Conservation (phyloP, 768 basidiomycete species). For the Tulasnella sp. region DNA sequence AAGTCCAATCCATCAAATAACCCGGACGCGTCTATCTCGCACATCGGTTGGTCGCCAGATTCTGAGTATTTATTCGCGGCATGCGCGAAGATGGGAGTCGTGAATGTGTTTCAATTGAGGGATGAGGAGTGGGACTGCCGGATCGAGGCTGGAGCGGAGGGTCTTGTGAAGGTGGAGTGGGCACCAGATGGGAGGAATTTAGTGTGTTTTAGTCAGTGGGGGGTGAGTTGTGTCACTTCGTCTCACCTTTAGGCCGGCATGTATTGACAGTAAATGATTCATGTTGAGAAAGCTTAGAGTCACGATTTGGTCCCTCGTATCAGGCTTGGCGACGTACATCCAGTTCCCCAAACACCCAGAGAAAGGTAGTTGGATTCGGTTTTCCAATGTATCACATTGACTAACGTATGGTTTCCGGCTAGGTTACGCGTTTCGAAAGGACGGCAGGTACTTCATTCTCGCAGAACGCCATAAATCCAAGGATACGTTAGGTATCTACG, state of each 20-base stretch:
- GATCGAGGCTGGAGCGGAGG: constrained; percentile 74
- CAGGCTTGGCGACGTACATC: constrained; percentile 67
- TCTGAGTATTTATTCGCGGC: constrained; percentile 79
- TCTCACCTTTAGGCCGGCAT: no score
- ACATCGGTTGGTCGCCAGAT: constrained; percentile 78
- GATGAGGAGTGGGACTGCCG: constrained; percentile 70
- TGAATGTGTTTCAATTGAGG: constrained; percentile 67
- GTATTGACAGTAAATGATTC: no score
- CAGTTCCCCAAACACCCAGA: constrained; percentile 78
- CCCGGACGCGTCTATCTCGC: constrained; percentile 47
- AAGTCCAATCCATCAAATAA: constrained; percentile 20
- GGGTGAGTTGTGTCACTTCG: no score
- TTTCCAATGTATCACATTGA: no score
- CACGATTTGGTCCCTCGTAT: constrained; percentile 74
- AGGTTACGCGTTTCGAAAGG: constrained; percentile 72
- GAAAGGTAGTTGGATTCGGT: constrained; percentile 46
- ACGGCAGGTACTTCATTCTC: constrained; percentile 74
- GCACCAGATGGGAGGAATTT: constrained; percentile 74
- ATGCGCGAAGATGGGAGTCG: constrained; percentile 57
- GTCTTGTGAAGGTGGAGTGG: constrained; percentile 83
- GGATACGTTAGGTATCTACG: constrained; percentile 80
- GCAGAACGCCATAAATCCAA: constrained; percentile 86
- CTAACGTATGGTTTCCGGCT: constrained; percentile 2
- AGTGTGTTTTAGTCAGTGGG: constrained; percentile 88
- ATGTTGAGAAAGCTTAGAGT: constrained; percentile 53